Evolutionary conservation across 352 stramenopile genomes (phyloP), one percentile per base, ranked within the genome.

Genomic region (Phytophthora sansomeana): DNA sequence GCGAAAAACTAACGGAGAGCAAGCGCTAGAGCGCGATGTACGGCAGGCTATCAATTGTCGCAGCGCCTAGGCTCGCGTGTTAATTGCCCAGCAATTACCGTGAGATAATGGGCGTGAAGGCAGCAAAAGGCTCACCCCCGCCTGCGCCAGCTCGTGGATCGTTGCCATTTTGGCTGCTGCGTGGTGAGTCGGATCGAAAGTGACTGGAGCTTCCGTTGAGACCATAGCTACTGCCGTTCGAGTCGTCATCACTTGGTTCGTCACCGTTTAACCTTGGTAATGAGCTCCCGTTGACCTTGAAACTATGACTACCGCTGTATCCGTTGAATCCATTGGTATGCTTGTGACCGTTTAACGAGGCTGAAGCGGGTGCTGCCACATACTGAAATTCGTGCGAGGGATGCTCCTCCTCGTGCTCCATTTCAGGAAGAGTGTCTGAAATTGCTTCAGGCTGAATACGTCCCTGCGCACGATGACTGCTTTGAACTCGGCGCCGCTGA

Each of bases 81-180:
- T 39, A 11, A 49, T 51, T 21, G 13, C 33, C 60, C 47, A 54
- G 30, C 30, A 33, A 63, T 78, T 92, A 96, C 71, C 83, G 75
- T 16, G 86, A 91, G 65, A 96, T 94, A 61, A 96, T 96, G 33
- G 86, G 88, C 29, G 88, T 96, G 58, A 96, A 96, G 24, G 83
- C 57, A 3, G 88, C 87, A 61, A 96, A 96, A 2, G 88, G 88
- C 58, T 96, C 88, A 41, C 77, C 59, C 16, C 67, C 48, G 11
- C 66, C 61, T 35, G 43, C 55, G 19, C 59, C 28, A 13, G 47
- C 51, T 13, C 48, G 71, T n/a, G 62, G 63, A 38, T 17, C 47
- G 24, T 58, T 67, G 30, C 75, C 77, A 48, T 81, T 81, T 9
- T 72, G 19, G 47, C 41, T 30, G 30, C 41, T 65, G 29, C 29